Base-by-base conservation (phyloP, 140 eudicot genomes). In the Ambrosia hybrid region DNA sequence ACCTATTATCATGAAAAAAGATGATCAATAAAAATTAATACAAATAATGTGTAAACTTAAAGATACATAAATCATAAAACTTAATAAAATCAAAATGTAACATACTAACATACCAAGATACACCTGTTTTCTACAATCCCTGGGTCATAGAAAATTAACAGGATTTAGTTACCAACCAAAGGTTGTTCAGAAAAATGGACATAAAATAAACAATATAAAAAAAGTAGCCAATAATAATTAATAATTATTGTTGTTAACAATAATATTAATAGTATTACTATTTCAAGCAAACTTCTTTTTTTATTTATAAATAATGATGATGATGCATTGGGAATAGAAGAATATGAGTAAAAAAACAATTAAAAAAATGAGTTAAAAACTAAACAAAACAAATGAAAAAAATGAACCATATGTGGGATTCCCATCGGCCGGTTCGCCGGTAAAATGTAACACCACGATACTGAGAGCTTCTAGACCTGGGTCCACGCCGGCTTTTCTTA, bases 401-500 rank as follows among this genome's bases (percentile, higher is more conserved):
- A 26, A 30, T 9, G 2, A 59, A 59, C 98, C 98, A 93, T 72
- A 93, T 93, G 57, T 93, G 98, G 1, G 98, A 90, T 71, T 93
- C 98, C 98, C 98, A 93, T 26, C 98, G 96, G 86, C 98, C 98
- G 72, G 97, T 93, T 59, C 98, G 81, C 81, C 98, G 89, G 91
- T 93, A 93, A 80, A 90, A 93, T 2, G 98, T 93, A 57, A 93
- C 98, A 5, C 98, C 98, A 8, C 98, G 92, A 41, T 93, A 93
- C 73, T 93, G 98, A 0, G 98, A 93, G 79, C 98, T 93, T 71
- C 97, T 82, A 26, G 98, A 93, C 77, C 98, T 75, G 34, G 98
- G 98, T 2, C 98, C 98, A 9, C 98, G 96, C 62, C 98, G 93
- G 89, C 96, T 90, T 81, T 93, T 93, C 75, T 87, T 93, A 3